These are phyloP conservation scores for Metschnikowia noctiluminum DNA, from an alignment of 805 yeast genomes.

Conservation along the genomic window DNA sequence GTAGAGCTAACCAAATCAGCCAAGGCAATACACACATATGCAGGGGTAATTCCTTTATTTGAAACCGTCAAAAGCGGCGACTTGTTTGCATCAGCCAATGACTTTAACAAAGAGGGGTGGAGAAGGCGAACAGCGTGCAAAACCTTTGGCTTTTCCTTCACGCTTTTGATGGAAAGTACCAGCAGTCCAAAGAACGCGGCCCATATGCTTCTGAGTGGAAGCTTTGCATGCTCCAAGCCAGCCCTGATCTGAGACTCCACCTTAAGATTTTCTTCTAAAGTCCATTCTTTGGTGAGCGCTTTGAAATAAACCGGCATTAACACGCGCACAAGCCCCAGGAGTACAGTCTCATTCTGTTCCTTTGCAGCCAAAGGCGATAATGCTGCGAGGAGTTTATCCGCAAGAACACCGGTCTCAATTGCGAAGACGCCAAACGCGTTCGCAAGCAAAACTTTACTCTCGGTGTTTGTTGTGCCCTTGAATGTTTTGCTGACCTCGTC, in stretches of 20 bases:
- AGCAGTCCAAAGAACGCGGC: slow-evolving; percentile 44
- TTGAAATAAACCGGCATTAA: slow-evolving; percentile 44
- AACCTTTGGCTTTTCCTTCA: background rate
- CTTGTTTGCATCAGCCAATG: slow-evolving; percentile 41
- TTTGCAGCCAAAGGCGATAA: slow-evolving; percentile 56
- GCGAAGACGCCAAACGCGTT: slow-evolving; percentile 38
- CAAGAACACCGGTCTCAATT: slow-evolving; percentile 16
- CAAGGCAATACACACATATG: slow-evolving; percentile 46
- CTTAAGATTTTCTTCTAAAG: slow-evolving; percentile 5
- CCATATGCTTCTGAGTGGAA: slow-evolving; percentile 68
- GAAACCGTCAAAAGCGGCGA: slow-evolving; percentile 55
- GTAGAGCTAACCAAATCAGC: slow-evolving; percentile 11
- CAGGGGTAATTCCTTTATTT: slow-evolving; percentile 50
- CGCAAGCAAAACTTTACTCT: slow-evolving; percentile 57
- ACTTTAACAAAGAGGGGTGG: slow-evolving; percentile 23
- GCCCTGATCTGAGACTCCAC: slow-evolving; percentile 36
- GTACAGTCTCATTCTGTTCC: slow-evolving; percentile 71
- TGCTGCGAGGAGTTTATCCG: slow-evolving; percentile 35
- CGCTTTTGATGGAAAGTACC: slow-evolving; percentile 13
- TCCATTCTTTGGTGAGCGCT: slow-evolving; percentile 5
- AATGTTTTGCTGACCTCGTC: slow-evolving; percentile 56
- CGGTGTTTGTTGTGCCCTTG: slow-evolving; percentile 57
- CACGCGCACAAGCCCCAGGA: slow-evolving; percentile 47
- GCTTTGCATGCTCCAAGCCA: slow-evolving; percentile 67
- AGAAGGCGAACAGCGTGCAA: slow-evolving; percentile 13